phyloP scores from a whole-genome alignment of 1,139 yeast genomes.

The Pichia sp. region DNA sequence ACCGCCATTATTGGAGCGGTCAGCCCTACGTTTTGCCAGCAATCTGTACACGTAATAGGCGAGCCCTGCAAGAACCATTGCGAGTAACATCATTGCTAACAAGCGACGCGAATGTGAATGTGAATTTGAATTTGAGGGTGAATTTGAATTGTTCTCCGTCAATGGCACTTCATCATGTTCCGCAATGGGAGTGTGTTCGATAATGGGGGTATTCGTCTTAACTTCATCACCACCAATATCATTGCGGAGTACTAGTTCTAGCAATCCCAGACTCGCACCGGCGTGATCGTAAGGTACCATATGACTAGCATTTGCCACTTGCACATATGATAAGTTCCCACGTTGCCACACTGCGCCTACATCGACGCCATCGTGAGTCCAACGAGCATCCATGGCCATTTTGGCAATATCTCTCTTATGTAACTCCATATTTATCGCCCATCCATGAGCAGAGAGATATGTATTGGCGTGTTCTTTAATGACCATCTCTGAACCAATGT shows the following conservation, averaged over 20 bases:
- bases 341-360: slow-evolving; percentile 52
- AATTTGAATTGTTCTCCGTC: neutral
- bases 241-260: slow-evolving; percentile 35
- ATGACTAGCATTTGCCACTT: slow-evolving; percentile 73
- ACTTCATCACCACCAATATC: neutral
- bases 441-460: slow-evolving; percentile 1
- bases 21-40: too few relatives aligned
- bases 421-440: neutral
- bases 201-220: neutral
- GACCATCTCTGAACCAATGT: slow-evolving; percentile 63
- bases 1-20: neutral
- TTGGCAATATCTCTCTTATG: slow-evolving; percentile 10
- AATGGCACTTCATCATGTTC: neutral
- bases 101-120: neutral
- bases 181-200: neutral
- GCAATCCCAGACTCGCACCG: slow-evolving; percentile 58
- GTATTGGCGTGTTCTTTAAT: slow-evolving; percentile 34
- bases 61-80: slow-evolving; percentile 1
- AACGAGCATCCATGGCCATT: slow-evolving; percentile 28
- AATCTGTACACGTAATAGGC: slow-evolving; percentile 28
- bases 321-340: slow-evolving; percentile 70
- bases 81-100: slow-evolving; percentile 3
- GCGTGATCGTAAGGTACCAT: slow-evolving; percentile 93
- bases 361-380: slow-evolving; percentile 43
- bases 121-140: neutral